phyloP scores from a whole-genome alignment of 2,329 filamentous ascomycete species.

The Penicillium sp. region DNA sequence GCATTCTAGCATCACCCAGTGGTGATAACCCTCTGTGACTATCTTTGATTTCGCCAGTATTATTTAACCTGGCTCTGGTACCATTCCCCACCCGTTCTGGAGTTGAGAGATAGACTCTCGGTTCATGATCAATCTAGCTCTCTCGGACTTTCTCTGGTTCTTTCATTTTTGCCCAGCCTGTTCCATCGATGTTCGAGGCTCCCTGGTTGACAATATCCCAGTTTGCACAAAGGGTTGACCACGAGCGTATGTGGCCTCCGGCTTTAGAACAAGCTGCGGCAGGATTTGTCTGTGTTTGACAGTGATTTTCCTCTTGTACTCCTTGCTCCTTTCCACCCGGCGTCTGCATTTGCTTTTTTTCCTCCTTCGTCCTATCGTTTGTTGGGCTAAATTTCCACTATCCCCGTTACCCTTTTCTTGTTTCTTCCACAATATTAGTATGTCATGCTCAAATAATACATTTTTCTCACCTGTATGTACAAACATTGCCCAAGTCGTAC shows the following conservation, averaged over 20 bases:
- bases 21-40: slow-evolving; percentile 12
- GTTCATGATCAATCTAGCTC: slow-evolving; percentile 13
- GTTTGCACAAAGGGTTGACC: slow-evolving; percentile 15
- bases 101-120: slow-evolving; percentile 16
- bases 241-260: slow-evolving; percentile 30
- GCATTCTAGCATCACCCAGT: not conserved
- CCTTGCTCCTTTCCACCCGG: slow-evolving; percentile 31
- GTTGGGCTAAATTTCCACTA: slow-evolving; percentile 31
- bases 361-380: slow-evolving; percentile 16
- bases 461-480: slow-evolving; percentile 19
- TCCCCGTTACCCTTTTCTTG: slow-evolving; percentile 22
- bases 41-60: slow-evolving; percentile 11
- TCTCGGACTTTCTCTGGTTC: slow-evolving; percentile 25
- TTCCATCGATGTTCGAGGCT: slow-evolving; percentile 8
- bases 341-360: slow-evolving; percentile 34
- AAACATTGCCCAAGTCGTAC: not conserved
- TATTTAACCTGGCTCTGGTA: not conserved
- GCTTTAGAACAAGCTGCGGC: slow-evolving; percentile 31
- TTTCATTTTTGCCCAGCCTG: slow-evolving; percentile 14
- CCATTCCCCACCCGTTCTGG: slow-evolving; percentile 6
- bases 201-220: slow-evolving; percentile 6
- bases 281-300: slow-evolving; percentile 27
- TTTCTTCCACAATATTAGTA: slow-evolving; percentile 28
- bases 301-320: slow-evolving; percentile 29
- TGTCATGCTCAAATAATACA: slow-evolving; percentile 40